phyloP scores from a whole-genome alignment of 805 yeast species.

The Hanseniaspora guilliermondii region DNA sequence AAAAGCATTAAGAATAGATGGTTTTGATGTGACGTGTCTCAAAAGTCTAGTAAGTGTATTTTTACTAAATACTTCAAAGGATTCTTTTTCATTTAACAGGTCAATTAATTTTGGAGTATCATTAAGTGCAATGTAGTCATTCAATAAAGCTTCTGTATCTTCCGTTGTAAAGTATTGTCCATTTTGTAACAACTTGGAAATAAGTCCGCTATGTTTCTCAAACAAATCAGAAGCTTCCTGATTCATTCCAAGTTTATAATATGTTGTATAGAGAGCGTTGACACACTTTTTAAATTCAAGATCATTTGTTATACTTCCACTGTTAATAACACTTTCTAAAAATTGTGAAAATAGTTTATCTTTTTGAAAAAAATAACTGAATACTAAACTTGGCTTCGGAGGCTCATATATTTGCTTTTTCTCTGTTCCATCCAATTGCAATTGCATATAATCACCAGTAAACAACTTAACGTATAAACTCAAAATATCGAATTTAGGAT shows the following conservation, averaged over 20 bases:
- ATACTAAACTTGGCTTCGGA: conserved; percentile 78
- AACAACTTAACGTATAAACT: conserved; percentile 72
- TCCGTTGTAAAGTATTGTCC: conserved; percentile 26
- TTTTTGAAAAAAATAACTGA: conserved; percentile 73
- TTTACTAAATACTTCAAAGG: neutral
- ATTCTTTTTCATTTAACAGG: neutral
- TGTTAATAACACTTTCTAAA: conserved; percentile 36
- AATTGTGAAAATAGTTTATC: conserved; percentile 84
- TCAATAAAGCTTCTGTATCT: conserved; percentile 34
- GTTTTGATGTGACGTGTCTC: neutral
- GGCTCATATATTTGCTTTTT: conserved; percentile 66
- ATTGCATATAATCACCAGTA: conserved; percentile 61
- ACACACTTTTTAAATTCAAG: neutral
- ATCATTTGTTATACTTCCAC: neutral
- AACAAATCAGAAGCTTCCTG: conserved; percentile 48
- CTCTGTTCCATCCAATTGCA: neutral
- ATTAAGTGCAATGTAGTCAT: conserved; percentile 29
- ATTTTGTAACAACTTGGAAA: conserved; percentile 28
- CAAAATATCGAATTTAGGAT: conserved; percentile 47
- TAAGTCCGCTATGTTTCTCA: conserved; percentile 37
- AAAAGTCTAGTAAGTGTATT: conserved; percentile 13
- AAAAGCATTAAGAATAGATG: conserved; percentile 4
- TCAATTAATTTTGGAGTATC: conserved; percentile 13
- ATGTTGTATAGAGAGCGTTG: conserved; percentile 4
- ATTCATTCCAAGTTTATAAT: conserved; percentile 39